These are phyloP conservation scores for Vigna trinervia DNA, from an alignment of 306 rosid genomes.

Conservation along the genomic window DNA sequence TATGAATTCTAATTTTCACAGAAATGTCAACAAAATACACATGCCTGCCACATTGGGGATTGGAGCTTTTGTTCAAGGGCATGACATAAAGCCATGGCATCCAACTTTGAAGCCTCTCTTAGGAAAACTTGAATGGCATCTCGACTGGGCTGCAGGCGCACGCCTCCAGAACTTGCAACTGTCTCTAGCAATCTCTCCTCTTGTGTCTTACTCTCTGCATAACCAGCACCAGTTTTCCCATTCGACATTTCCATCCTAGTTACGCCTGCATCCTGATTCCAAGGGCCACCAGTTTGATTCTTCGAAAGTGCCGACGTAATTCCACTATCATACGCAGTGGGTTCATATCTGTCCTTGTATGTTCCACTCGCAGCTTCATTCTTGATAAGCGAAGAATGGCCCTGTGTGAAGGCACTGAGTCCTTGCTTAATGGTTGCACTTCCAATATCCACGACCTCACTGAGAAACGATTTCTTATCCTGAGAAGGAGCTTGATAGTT, in stretches of 20 bases:
- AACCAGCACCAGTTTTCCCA: conserved; percentile 56
- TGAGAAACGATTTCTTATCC: conserved; percentile 24
- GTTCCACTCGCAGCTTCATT: conserved; percentile 4
- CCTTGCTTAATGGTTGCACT: conserved; percentile 34
- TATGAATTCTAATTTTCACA: conserved; percentile 11
- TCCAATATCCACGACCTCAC: conserved; percentile 20
- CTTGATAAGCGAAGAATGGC: conserved; percentile 4
- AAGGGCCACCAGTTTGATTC: conserved; percentile 63
- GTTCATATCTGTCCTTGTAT: conserved; percentile 64
- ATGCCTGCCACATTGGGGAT: conserved; percentile 98
- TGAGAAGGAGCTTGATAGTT: conserved; percentile 14
- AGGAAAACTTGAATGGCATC: conserved; percentile 92
- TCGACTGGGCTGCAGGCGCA: conserved; percentile 95
- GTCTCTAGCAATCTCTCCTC: conserved; percentile 95
- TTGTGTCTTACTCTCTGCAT: conserved; percentile 67
- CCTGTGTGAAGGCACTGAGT: conserved; percentile 9
- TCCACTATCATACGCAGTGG: conserved; percentile 51
- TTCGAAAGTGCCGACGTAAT: neutral
- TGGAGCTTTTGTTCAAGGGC: conserved; percentile 87
- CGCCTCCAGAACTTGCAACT: conserved; percentile 92
- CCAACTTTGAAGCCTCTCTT: conserved; percentile 86
- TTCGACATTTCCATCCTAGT: neutral
- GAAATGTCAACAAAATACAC: conserved; percentile 42
- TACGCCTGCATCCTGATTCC: neutral
- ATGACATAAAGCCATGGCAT: conserved; percentile 71